These are phyloP conservation scores for Boletus tomentosulus DNA, from an alignment of 768 basidiomycete species.

Conservation along the genomic window DNA sequence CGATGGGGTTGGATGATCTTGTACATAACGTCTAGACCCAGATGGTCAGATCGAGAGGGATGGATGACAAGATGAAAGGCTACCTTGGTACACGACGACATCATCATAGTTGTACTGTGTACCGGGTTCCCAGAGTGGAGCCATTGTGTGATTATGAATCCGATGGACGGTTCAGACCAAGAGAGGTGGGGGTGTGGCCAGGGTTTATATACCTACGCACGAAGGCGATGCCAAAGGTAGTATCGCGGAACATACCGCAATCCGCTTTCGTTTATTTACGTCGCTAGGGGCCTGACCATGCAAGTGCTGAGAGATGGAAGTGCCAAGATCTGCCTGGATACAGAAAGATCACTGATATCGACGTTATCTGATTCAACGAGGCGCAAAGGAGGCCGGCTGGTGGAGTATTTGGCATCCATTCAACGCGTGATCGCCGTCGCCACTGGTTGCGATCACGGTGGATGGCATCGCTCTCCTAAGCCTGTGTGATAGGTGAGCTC, in stretches of 20 bases:
- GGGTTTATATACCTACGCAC: constrained; percentile 19
- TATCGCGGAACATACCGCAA: background rate
- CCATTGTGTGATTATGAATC: constrained; percentile 31
- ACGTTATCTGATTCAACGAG: constrained; percentile 28
- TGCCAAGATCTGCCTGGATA: constrained; percentile 7
- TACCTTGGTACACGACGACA: constrained; percentile 56
- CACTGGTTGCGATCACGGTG: background rate
- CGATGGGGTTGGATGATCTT: constrained; percentile 69
- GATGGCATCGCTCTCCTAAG: background rate
- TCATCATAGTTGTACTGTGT: constrained; percentile 52
- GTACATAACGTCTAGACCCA: constrained; percentile 46
- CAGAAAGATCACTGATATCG: constrained; percentile 9
- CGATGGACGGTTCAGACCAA: background rate
- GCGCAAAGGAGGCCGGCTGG: background rate
- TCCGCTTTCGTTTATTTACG: background rate
- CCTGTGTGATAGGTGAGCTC: background rate
- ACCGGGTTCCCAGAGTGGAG: constrained; percentile 56
- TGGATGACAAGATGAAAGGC: background rate
- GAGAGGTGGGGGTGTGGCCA: constrained; percentile 1
- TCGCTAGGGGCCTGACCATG: background rate
- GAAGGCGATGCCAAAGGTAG: constrained; percentile 8
- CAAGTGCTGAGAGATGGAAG: background rate
- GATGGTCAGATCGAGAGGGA: constrained; percentile 6
- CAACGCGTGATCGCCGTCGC: background rate
- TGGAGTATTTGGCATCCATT: background rate